Base-by-base conservation (phyloP, 139 green algal species). In the Chlamydomonas sp. region DNA sequence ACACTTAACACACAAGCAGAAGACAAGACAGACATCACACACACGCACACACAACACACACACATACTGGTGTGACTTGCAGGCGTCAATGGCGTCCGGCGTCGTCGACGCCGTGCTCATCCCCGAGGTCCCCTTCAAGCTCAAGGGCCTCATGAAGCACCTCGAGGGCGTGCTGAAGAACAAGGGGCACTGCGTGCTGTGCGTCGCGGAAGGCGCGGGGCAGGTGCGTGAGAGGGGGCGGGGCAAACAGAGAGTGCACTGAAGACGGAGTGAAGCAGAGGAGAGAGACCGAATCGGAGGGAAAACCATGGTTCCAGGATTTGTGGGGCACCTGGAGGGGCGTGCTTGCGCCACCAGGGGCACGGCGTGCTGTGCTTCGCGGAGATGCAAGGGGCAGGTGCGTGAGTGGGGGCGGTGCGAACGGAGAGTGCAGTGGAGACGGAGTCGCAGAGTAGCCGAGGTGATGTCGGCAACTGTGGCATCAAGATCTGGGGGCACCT, bases 61-160 rank as follows among this genome's bases (percentile, higher is more conserved):
- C n/a, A n/a, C n/a, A n/a, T n/a, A n/a, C n/a, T n/a, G n/a, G n/a
- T n/a, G n/a, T n/a, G n/a, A n/a, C 13, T 82, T 93, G 81, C 85
- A 97, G 75, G 87, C 88, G 10, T 96, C 90, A 54, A 90, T 98
- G 84, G 88, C 92, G 8, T 92, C 83, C 48, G 85, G 88, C 35
- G 81, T 91, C 58, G 88, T 93, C 62, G 92, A 97, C 70, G 79
- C 85, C 5, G 95, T 85, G 73, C 81, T 99, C 34, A 99, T 73
- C 33, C 54, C 54, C 5, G 58, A 68, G 38, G 87, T 96, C 33
- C 62, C 78, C 0, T 97, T 98, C 75, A 77, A 57, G 58, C 33
- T 73, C 28, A 50, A 43, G 10, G 69, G 61, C 3, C 58, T 77
- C 31, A 48, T 67, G 22, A 28, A 35, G 2, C 36, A 77, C 50